These are phyloP conservation scores for Fraxinus albicans DNA, from an alignment of 305 asterid species.

Conservation along the genomic window DNA sequence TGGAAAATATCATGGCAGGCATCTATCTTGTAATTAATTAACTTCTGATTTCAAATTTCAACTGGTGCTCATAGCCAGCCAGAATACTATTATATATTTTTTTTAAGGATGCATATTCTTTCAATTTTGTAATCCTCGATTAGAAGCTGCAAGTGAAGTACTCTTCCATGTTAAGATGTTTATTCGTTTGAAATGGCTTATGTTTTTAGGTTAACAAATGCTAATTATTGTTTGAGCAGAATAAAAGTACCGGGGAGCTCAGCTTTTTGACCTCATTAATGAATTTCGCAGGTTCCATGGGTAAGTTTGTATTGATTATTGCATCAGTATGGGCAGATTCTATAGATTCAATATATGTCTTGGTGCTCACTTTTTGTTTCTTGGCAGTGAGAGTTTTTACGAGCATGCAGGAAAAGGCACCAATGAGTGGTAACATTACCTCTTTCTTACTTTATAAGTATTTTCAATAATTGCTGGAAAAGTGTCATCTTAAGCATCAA, in stretches of 20 bases:
- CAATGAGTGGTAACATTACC: conserved; percentile 67
- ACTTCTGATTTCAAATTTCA: background rate
- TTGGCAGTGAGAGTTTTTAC: conserved; percentile 90
- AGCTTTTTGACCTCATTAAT: conserved; percentile 87
- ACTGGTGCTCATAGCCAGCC: background rate
- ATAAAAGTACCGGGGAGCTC: conserved; percentile 91
- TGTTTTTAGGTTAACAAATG: conserved; percentile 18
- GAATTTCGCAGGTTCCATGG: conserved; percentile 89
- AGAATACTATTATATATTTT: background rate
- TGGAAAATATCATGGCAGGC: background rate
- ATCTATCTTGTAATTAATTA: background rate
- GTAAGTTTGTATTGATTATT: conserved; percentile 44
- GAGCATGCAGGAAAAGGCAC: conserved; percentile 90
- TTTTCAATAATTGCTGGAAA: background rate
- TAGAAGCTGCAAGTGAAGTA: background rate
- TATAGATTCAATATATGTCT: background rate
- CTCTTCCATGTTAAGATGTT: background rate
- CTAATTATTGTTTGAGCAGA: conserved; percentile 48
- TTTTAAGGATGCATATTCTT: background rate
- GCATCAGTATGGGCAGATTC: background rate
- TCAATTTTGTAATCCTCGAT: background rate
- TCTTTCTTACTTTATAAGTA: conserved; percentile 4
- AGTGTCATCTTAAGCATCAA: background rate
- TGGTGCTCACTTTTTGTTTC: conserved; percentile 8
- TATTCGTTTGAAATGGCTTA: background rate